Evolutionary conservation across 2,329 filamentous ascomycete species (phyloP), one percentile per base, ranked within the genome.

Genomic region (Kalaharituber pfeilii): DNA sequence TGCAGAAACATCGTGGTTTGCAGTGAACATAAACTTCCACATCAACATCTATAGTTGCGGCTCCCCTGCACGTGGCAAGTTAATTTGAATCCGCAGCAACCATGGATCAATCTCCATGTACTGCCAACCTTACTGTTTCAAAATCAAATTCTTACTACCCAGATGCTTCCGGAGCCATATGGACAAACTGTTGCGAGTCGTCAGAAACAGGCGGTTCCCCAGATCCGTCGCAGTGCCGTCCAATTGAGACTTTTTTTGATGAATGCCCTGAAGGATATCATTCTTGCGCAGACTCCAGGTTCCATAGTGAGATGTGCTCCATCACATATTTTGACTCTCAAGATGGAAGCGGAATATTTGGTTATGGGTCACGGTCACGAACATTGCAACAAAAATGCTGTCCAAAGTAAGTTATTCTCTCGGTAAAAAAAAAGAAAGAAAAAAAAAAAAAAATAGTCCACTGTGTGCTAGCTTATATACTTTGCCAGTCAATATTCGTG

Each of bases 221-320:
- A n/a, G 54, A 42, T 22, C n/a, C 42, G 18, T 4, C 53, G 28
- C 54, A 54, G 44, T 59, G 57, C 26, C 56, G 53, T 13, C 57
- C 56, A 36, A 52, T 56, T 15, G 27, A 42, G 1, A 49, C 36
- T 11, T 52, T 18, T n/a, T 42, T 52, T 20, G 18, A 22, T 2
- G 28, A 11, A 27, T 59, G 57, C 30, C 57, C 57, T 20, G 22
- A 11, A 18, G 25, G 49, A 11, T 59, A 56, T 33, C 18, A 29
- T 44, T 58, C 57, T 53, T 59, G 57, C 18, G 56, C 49, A 6
- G 56, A 59, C 15, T 42, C 51, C 13, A 5, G 18, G 6, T 18
- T n/a, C 7, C 57, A 59, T 51, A 28, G 4, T 11, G 57, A 59
- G 13, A 58, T 59, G 57, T 59, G 57, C 52, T 51, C 22, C 9